Base-by-base conservation (phyloP, 176 grass and related monocot genomes). In the Thalia dealbata region DNA sequence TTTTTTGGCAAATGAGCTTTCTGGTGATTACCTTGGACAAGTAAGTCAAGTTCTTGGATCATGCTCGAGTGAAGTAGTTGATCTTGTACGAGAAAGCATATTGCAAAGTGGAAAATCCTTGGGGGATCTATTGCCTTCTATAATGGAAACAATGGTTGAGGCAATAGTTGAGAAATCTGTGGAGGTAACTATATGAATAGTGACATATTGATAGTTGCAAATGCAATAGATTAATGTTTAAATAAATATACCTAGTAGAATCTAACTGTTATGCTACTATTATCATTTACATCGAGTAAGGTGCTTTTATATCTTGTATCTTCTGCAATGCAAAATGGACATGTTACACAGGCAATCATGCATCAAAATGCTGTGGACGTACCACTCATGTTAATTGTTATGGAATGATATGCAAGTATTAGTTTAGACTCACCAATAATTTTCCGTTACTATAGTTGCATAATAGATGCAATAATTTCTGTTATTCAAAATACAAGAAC, bases 101-200 rank as follows among this genome's bases (percentile, higher is more conserved):
- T 22, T 85, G 54, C 90, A 99, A 88, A 76, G 83, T 61, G 64
- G 84, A 63, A 86, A 91, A 69, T 83, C 85, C 52, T 78, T 99
- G 18, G 80, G 81, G 74, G 82, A 87, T 65, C 50, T 99, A 52
- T 70, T 99, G 70, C 95, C 95, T 74, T 38, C 48, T 72, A 73
- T 91, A 83, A 81, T 99, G 95, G 84, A 93, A 78, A 83, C 78
- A 64, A 85, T 99, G 87, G 86, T 93, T 81, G 85, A 80, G 79
- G 70, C 82, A 58, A 88, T 99, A 75, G 87, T 99, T 51, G 91
- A 99, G 80, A 93, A 82, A 78, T 93, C 90, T 74, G 84, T 88
- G 46, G 90, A 99, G 87, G 95, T 93, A 78, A 86, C 80, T 3
- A 63, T 60, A 26, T 68, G 16, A 43, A 22, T 68, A 68, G 43